These are phyloP conservation scores for Nakaseomyces kungkrabaensis DNA, from an alignment of 1,139 yeast genomes.

Conservation along the genomic window DNA sequence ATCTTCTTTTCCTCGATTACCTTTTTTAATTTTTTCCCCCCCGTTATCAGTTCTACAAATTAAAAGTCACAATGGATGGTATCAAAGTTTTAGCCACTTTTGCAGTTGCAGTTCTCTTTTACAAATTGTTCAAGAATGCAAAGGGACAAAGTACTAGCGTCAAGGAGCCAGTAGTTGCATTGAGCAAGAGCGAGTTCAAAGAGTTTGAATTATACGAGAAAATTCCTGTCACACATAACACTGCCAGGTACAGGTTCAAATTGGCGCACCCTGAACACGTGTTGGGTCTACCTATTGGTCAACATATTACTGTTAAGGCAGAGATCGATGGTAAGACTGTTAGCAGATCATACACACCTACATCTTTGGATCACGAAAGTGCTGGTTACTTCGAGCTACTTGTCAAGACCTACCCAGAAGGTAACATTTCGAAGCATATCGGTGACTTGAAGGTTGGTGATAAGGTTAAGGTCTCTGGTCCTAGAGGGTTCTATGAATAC, in stretches of 20 bases:
- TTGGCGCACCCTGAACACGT: conserved; percentile 67
- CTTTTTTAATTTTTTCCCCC: too few relatives aligned
- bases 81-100: not conserved
- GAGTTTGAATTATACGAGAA: conserved; percentile 79
- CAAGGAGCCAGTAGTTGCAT: not conserved
- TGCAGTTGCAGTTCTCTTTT: not conserved
- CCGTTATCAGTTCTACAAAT: too few relatives aligned
- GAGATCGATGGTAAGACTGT: conserved; percentile 71
- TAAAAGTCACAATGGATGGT: not conserved
- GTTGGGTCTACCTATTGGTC: conserved; percentile 91
- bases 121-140: not conserved
- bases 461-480: conserved; percentile 71
- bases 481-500: conserved; percentile 86
- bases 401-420: conserved; percentile 86
- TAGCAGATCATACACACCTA: conserved; percentile 89
- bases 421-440: conserved; percentile 74
- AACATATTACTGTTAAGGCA: conserved; percentile 76
- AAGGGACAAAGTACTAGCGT: not conserved
- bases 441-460: conserved; percentile 64
- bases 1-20: too few relatives aligned
- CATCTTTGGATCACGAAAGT: conserved; percentile 71
- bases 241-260: conserved; percentile 78
- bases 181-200: conserved; percentile 39
- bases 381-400: conserved; percentile 80
- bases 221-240: conserved; percentile 68